Conservation (phyloP, 2,329 filamentous ascomycete genomes). For the Colletotrichum sp. region DNA sequence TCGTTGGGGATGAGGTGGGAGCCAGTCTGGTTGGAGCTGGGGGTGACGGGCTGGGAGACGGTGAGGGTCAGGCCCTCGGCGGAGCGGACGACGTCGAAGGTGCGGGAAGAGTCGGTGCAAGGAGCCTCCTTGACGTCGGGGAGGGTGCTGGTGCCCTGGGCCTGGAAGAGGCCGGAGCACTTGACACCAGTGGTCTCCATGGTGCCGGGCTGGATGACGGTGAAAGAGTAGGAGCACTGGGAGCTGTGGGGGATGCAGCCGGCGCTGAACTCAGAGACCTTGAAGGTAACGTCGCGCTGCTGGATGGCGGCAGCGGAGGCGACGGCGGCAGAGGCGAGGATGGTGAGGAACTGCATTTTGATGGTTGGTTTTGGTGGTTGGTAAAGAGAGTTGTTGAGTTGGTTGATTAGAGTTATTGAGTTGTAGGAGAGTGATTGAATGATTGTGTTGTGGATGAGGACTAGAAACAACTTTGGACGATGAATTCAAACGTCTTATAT, state of each 20-base stretch:
- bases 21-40: slow-evolving; percentile 27
- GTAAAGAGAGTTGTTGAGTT: not conserved
- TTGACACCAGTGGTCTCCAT: slow-evolving; percentile 29
- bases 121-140: slow-evolving; percentile 31
- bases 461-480: not conserved
- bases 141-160: slow-evolving; percentile 27
- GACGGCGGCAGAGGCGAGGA: slow-evolving; percentile 25
- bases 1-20: slow-evolving; percentile 29
- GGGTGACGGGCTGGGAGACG: slow-evolving; percentile 31
- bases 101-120: slow-evolving; percentile 33
- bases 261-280: slow-evolving; percentile 30
- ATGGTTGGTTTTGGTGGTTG: not conserved
- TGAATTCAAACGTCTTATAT: not conserved
- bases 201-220: slow-evolving; percentile 22
- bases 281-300: slow-evolving; percentile 26
- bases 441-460: not conserved
- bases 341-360: slow-evolving; percentile 30
- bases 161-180: slow-evolving; percentile 25
- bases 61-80: slow-evolving; percentile 28
- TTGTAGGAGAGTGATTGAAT: not conserved
- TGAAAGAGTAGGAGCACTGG: slow-evolving; percentile 24
- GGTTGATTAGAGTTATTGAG: not conserved
- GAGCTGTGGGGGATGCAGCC: slow-evolving; percentile 31
- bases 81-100: slow-evolving; percentile 28
- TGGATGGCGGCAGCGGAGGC: slow-evolving; percentile 26